Evolutionary conservation across 2,329 filamentous ascomycete genomes (phyloP), one percentile per base, ranked within the genome.

Genomic region (Grosmannia clavigera): DNA sequence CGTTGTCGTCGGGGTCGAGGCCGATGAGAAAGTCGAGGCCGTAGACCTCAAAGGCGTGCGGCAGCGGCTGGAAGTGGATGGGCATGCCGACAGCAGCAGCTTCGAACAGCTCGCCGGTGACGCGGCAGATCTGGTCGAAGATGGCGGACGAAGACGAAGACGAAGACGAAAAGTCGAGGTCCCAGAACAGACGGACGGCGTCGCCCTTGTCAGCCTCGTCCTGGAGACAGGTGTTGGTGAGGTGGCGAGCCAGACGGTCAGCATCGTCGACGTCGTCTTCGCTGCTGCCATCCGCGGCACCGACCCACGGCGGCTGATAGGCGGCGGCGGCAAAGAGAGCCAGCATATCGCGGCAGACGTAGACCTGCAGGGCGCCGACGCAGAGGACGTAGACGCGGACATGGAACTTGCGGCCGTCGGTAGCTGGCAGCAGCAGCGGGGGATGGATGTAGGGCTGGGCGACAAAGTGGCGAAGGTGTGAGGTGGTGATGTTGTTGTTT

Each of bases 221-320:
- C 71, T 97, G 94, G 1, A 96, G 82, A 71, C 94, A 99, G 2
- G 94, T 97, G 71, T 99, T 99, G 53, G 94, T 99, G 3, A 99
- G 80, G 70, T 96, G 94, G 0, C 85, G 80, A 57, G 84, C 83
- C 6, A 96, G 56, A 25, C 54, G 81, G 65, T 87, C 79, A 7
- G 73, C 35, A 71, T 66, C 43, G 14, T 48, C 12, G 25, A 70
- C 40, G 71, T 65, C 31, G 35, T 73, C 70, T 31, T 22, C 22
- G 22, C 22, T 22, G 27, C 74, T 72, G 25, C 58, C 63, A 22
- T 74, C 72, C 19, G 58, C 63, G 19, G 74, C 73, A n/a, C 31
- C 10, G 33, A 64, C 65, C 73, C 79, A 81, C 0, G 92, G 92
- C 0, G 86, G 70, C 0, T 73, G 68, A 73, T 97, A 99, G 0